Base-by-base conservation (phyloP, 2,329 filamentous ascomycete species). In the Apiospora rasikravindrae region DNA sequence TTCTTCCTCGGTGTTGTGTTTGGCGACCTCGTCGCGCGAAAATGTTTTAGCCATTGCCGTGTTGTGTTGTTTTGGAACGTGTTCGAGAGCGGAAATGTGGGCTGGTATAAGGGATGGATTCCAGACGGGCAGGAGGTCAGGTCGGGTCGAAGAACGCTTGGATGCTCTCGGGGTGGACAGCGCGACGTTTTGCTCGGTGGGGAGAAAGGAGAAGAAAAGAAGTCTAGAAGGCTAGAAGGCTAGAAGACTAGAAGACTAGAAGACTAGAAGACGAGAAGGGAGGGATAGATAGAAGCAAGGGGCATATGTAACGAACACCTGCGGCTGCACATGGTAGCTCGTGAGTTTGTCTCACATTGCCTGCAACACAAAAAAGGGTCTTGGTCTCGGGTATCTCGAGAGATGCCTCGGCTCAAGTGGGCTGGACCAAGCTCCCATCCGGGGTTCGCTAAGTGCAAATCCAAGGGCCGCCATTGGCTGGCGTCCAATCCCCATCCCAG, bases 1-100 rank as follows among this genome's bases (percentile, higher is more conserved):
- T 74, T 91, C 92, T 75, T 95, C 92, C 68, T 93, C 90, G 71
- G 88, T 90, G 81, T 91, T 94, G 85, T 96, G 92, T 81, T 92
- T 89, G 74, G 92, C 91, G 77, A 96, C 93, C 81, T 94, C 88
- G 71, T 85, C 88, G 77, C 88, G 88, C 73, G 88, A 87, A 78
- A 86, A 89, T 29, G 87, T 88, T 78, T 88, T 84, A 75, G 82
- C 78, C 79, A 80, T 80, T 2, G 42, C 22, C 10, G 45, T 6
- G 66, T 14, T 13, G 40, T 42, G 33, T 37, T 37, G 33, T 67
- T 57, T 10, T 37, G 57, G 57, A n/a, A n/a, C 24, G 19, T 29
- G 19, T n/a, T 40, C 22, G 7, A 19, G 13, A 19, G 11, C 57
- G 40, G 33, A 37, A 57, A 29, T 26, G 26, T 29, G 26, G 26